Conservation (phyloP, 2,329 filamentous ascomycete species). For the Canariomyces notabilis region DNA sequence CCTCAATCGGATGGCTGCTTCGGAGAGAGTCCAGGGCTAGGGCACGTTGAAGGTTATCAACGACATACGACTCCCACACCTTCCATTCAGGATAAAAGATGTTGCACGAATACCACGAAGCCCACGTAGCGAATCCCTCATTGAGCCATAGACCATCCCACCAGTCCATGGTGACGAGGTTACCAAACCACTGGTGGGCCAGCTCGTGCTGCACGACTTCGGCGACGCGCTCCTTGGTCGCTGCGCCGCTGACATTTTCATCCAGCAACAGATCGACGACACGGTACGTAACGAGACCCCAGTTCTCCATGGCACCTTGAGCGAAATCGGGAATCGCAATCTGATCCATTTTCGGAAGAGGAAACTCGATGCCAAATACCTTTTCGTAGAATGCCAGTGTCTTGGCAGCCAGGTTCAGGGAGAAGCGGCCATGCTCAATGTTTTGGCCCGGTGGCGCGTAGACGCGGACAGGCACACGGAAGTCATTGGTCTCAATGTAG, state of each 20-base stretch:
- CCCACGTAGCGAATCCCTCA: slow-evolving; percentile 88
- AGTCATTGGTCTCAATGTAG: slow-evolving; percentile 85
- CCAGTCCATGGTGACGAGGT: slow-evolving; percentile 90
- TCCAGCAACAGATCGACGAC: slow-evolving; percentile 88
- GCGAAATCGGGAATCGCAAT: slow-evolving; percentile 94
- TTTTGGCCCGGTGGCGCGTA: slow-evolving; percentile 87
- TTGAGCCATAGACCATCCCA: slow-evolving; percentile 91
- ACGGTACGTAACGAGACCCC: slow-evolving; percentile 92
- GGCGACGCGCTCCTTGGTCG: slow-evolving; percentile 85
- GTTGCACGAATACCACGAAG: slow-evolving; percentile 83
- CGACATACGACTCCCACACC: slow-evolving; percentile 93
- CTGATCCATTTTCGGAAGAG: slow-evolving; percentile 93
- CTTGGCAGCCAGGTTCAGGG: slow-evolving; percentile 79
- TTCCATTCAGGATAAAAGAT: slow-evolving; percentile 97
- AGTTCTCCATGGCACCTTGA: slow-evolving; percentile 97
- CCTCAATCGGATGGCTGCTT: slow-evolving; percentile 94
- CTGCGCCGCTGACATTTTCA: slow-evolving; percentile 83
- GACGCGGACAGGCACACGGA: slow-evolving; percentile 89
- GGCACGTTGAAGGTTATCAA: slow-evolving; percentile 84
- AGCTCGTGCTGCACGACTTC: slow-evolving; percentile 96
- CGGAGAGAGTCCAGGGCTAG: slow-evolving; percentile 83
- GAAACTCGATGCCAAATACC: slow-evolving; percentile 82
- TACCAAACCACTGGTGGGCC: slow-evolving; percentile 90
- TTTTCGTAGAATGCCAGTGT: slow-evolving; percentile 95
- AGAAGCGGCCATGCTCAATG: slow-evolving; percentile 87